Conservation (phyloP, 352 stramenopile genomes). For the Phytophthora pinifolia region DNA sequence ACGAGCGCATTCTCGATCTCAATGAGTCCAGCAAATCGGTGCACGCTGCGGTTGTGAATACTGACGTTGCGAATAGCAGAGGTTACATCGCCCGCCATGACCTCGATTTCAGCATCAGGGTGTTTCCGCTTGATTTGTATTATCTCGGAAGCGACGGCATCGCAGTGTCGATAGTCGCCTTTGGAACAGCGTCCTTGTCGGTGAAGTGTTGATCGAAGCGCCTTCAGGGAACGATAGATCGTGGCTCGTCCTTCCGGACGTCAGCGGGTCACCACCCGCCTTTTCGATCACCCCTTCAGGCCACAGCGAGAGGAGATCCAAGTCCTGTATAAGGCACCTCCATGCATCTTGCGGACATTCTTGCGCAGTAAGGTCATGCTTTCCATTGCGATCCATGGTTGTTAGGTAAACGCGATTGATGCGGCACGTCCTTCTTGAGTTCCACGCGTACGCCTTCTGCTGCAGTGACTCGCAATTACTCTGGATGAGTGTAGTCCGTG, state of each 20-base stretch:
- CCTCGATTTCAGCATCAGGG: not conserved
- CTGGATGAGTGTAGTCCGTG: no score
- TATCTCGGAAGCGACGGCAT: slow-evolving; percentile 2
- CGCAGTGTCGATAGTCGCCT: slow-evolving; percentile 5
- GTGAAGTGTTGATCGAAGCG: slow-evolving; percentile 18
- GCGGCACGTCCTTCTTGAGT: no score
- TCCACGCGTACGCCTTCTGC: no score
- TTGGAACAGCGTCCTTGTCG: slow-evolving; percentile 15
- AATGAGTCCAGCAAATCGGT: slow-evolving; percentile 12
- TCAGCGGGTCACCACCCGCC: not conserved
- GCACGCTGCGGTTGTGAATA: slow-evolving; percentile 12
- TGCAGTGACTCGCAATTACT: no score
- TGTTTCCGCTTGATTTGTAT: not conserved
- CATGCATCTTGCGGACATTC: no score
- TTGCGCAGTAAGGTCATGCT: no score
- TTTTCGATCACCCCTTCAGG: slow-evolving; percentile 11
- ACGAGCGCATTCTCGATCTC: slow-evolving; percentile 13
- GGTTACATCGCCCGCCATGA: slow-evolving; percentile 6
- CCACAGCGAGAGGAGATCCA: no score
- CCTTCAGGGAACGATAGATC: slow-evolving; percentile 11
- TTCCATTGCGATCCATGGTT: no score
- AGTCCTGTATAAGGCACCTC: no score
- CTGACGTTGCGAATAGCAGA: slow-evolving; percentile 6
- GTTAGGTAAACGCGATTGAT: no score
- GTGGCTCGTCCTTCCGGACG: not conserved